These are phyloP conservation scores for Gymnopilus junonius DNA, from an alignment of 768 basidiomycete genomes.

Conservation along the genomic window DNA sequence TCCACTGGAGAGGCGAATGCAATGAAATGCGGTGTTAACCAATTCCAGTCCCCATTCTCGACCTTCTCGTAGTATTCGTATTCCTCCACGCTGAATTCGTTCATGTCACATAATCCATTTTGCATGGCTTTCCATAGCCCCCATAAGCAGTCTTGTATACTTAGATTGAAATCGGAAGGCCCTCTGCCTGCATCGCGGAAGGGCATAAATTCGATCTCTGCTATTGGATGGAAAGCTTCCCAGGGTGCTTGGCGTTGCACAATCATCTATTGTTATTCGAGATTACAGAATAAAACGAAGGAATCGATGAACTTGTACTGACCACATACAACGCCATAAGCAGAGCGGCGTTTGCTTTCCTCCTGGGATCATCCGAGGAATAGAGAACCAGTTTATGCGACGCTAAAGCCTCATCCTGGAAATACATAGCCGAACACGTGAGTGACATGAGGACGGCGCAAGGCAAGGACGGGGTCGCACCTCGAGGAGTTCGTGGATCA, in stretches of 20 bases:
- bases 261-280: slow-evolving; percentile 70
- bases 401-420: slow-evolving; percentile 73
- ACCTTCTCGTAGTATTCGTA: slow-evolving; percentile 97
- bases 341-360: slow-evolving; percentile 94
- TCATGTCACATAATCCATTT: slow-evolving; percentile 91
- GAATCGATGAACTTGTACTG: slow-evolving; percentile 30
- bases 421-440: slow-evolving; percentile 34
- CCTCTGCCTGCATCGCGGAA: slow-evolving; percentile 96
- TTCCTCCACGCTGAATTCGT: slow-evolving; percentile 90
- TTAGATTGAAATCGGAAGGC: slow-evolving; percentile 90
- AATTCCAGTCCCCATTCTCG: slow-evolving; percentile 95
- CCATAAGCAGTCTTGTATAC: slow-evolving; percentile 91
- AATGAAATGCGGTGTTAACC: slow-evolving; percentile 90
- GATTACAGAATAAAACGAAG: slow-evolving; percentile 10
- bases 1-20: slow-evolving; percentile 95
- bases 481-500: slow-evolving; percentile 88
- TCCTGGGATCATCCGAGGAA: slow-evolving; percentile 81
- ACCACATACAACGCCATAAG: slow-evolving; percentile 93
- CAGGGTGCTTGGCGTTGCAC: slow-evolving; percentile 88
- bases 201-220: slow-evolving; percentile 90
- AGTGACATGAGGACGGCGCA: slow-evolving; percentile 38
- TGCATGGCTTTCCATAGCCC: slow-evolving; percentile 90
- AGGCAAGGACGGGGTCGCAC: slow-evolving; percentile 42
- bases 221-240: slow-evolving; percentile 94
- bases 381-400: slow-evolving; percentile 86